Evolutionary conservation across 208 protist species (phyloP).

Genomic region (Trypanosoma melophagium): DNA sequence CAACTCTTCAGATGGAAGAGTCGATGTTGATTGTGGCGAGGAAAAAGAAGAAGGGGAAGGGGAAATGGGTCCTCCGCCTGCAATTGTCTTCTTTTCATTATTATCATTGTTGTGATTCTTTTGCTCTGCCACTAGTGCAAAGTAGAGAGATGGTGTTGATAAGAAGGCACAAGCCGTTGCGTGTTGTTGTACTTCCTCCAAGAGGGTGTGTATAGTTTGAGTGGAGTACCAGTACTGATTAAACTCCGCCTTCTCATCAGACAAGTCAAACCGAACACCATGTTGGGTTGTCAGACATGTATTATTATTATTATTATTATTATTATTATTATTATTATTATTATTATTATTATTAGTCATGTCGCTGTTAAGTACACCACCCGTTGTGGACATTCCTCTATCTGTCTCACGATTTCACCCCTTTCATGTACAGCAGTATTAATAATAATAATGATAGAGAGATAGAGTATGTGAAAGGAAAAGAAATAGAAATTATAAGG

Average conservation of each 20-base stretch:
- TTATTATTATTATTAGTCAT: no score
- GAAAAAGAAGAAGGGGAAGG: not conserved
- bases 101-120: constrained; percentile 24
- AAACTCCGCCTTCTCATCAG: constrained; percentile 59
- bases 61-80: not conserved
- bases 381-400: no score
- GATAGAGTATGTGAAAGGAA: no score
- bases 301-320: no score
- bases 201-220: constrained; percentile 66
- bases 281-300: constrained; percentile 1
- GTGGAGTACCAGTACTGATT: constrained; percentile 96
- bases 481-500: no score
- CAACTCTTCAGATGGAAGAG: constrained; percentile 17
- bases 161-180: constrained; percentile 81
- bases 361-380: no score
- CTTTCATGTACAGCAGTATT: no score
- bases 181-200: constrained; percentile 71
- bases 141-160: constrained; percentile 91
- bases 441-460: no score
- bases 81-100: constrained; percentile 2
- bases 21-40: no score
- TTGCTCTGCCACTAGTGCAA: constrained; percentile 52
- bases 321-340: no score
- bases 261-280: constrained; percentile 15
- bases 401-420: no score